phyloP scores from a whole-genome alignment of 345 rosid genomes.

The Hypericum androsaemum region DNA sequence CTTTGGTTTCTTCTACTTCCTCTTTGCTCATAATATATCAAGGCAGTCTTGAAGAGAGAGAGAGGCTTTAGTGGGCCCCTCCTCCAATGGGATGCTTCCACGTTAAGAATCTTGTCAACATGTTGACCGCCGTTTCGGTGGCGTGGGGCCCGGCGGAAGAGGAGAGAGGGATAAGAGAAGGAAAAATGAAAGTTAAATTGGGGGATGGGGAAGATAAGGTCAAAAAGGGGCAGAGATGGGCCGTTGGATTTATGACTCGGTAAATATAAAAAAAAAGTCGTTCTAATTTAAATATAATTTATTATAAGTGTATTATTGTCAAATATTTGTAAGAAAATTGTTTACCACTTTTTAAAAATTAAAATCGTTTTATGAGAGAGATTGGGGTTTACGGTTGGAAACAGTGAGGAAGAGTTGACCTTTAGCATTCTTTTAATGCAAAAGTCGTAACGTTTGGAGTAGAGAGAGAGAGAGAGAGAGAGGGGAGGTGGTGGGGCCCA shows the following conservation, averaged over 20 bases:
- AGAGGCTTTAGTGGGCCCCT: conserved; percentile 2
- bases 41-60: not conserved
- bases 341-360: too few species aligned
- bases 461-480: not conserved
- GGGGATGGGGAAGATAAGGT: conserved; percentile 17
- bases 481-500: conserved; percentile 11
- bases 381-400: conserved; percentile 22
- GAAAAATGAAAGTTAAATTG: not conserved
- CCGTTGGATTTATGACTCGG: conserved; percentile 36
- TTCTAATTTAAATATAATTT: too few species aligned
- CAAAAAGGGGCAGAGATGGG: conserved; percentile 23
- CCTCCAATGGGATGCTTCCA: conserved; percentile 19
- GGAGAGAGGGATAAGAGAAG: too few species aligned
- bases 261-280: too few species aligned
- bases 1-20: too few species aligned
- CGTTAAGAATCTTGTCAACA: conserved; percentile 18
- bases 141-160: conserved; percentile 26
- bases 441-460: conserved; percentile 16
- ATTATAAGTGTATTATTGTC: too few species aligned
- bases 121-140: conserved; percentile 25
- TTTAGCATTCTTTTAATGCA: conserved; percentile 30
- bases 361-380: too few species aligned
- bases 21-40: too few species aligned
- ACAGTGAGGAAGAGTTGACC: conserved; percentile 59
- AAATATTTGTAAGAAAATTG: too few species aligned